phyloP scores from a whole-genome alignment of 2,329 filamentous ascomycete species.

The Hymenoscyphus repandus region DNA sequence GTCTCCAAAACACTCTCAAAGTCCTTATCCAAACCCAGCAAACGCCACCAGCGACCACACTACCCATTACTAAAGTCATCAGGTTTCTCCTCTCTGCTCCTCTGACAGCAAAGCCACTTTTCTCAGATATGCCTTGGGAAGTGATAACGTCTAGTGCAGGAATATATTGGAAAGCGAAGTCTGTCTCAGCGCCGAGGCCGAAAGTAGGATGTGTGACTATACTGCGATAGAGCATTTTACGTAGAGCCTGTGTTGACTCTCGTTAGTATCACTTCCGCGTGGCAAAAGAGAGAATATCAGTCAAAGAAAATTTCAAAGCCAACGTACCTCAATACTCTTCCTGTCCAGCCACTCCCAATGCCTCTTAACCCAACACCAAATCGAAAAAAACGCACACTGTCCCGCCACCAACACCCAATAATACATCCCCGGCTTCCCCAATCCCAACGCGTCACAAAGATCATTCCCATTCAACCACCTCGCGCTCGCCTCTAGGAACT shows the following conservation, averaged over 20 bases:
- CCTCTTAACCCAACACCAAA: conserved; percentile 39
- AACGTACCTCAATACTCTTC: conserved; percentile 44
- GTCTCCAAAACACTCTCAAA: neutral
- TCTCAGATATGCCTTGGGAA: neutral
- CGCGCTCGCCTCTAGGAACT: too few species aligned
- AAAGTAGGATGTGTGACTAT: conserved; percentile 55
- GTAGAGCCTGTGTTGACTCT: conserved; percentile 8
- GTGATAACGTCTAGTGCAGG: conserved; percentile 45
- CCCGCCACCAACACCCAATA: too few species aligned
- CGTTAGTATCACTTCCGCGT: too few species aligned
- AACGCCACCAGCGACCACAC: conserved; percentile 26
- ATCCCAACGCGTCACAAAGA: too few species aligned
- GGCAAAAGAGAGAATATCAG: neutral
- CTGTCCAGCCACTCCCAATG: conserved; percentile 41
- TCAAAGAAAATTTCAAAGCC: too few species aligned
- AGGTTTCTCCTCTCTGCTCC: conserved; percentile 44
- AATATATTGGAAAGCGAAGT: conserved; percentile 68
- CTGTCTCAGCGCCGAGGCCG: conserved; percentile 57
- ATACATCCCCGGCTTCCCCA: too few species aligned
- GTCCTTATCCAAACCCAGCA: conserved; percentile 25
- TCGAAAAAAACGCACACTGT: conserved; percentile 26
- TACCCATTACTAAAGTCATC: conserved; percentile 38
- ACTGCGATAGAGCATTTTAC: conserved; percentile 47
- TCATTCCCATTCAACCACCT: too few species aligned
- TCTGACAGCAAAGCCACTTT: conserved; percentile 16